phyloP scores from a whole-genome alignment of 2,329 filamentous ascomycete genomes.

The Diaporthe ilicicola region DNA sequence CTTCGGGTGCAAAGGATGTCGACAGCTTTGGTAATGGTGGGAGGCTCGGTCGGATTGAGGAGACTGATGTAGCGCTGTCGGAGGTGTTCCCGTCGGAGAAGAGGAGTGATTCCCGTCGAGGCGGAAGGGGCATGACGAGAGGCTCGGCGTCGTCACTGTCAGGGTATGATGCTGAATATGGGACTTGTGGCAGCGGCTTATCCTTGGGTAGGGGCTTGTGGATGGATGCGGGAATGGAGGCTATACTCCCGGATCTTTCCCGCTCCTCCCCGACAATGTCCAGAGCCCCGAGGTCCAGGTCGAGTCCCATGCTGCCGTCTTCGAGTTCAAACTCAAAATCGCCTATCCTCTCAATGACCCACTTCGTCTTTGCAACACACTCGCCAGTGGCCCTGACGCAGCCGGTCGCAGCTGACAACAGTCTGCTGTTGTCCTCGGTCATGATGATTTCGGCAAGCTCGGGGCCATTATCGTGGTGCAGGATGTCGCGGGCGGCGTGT shows the following conservation, averaged over 20 bases:
- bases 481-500: slow-evolving; percentile 80
- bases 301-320: slow-evolving; percentile 61
- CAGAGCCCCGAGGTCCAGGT: slow-evolving; percentile 62
- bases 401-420: slow-evolving; percentile 81
- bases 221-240: slow-evolving; percentile 34
- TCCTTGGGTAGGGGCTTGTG: slow-evolving; percentile 59
- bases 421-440: slow-evolving; percentile 78
- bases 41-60: slow-evolving; percentile 57
- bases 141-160: slow-evolving; percentile 38
- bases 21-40: slow-evolving; percentile 67
- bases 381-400: slow-evolving; percentile 92
- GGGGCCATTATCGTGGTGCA: slow-evolving; percentile 68
- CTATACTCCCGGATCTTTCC: slow-evolving; percentile 41
- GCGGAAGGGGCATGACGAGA: slow-evolving; percentile 43
- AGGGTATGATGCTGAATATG: slow-evolving; percentile 60
- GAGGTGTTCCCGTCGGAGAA: slow-evolving; percentile 50
- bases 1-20: slow-evolving; percentile 57
- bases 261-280: slow-evolving; percentile 51
- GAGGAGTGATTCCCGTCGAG: slow-evolving; percentile 53
- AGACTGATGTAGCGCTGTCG: slow-evolving; percentile 54
- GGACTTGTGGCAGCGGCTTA: slow-evolving; percentile 74
- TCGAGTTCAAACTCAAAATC: slow-evolving; percentile 89
- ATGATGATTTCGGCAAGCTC: slow-evolving; percentile 82
- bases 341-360: slow-evolving; percentile 86
- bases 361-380: slow-evolving; percentile 86